Percentiles rank a stretch among this genome's conserved stretches.
Evolutionary conservation across 2,329 filamentous ascomycete genomes (phyloP).

Genomic region (Colletotrichum costaricense): DNA sequence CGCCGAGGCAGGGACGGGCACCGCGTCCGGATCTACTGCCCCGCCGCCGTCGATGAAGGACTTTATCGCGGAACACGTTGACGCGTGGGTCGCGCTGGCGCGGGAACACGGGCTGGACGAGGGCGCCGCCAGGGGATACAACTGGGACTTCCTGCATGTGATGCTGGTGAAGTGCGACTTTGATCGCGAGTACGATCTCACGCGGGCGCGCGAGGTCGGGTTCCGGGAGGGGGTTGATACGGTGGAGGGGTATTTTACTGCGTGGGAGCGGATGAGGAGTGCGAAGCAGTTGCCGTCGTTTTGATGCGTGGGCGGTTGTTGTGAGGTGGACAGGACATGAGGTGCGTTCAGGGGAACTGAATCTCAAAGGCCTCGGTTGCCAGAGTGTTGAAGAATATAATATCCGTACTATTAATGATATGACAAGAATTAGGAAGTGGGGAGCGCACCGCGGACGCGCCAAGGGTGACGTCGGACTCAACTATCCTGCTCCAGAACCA

Average conservation of each 20-base stretch:
- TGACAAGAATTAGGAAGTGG: no score
- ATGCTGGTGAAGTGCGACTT: slow-evolving; percentile 38
- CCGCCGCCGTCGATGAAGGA: background rate
- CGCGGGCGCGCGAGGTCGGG: slow-evolving; percentile 25
- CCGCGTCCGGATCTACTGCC: no score
- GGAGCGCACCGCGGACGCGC: no score
- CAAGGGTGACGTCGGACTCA: no score
- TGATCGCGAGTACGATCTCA: slow-evolving; percentile 37
- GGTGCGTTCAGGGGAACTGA: no score
- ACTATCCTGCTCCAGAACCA: no score
- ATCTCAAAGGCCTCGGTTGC: no score
- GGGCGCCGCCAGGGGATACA: slow-evolving; percentile 3
- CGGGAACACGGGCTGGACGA: slow-evolving; percentile 21
- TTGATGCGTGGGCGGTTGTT: no score
- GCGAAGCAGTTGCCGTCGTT: slow-evolving; percentile 33
- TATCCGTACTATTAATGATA: no score
- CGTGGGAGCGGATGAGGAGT: slow-evolving; percentile 34
- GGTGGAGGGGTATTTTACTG: slow-evolving; percentile 19
- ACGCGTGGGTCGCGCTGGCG: slow-evolving; percentile 27
- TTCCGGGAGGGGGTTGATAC: slow-evolving; percentile 36
- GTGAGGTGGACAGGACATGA: no score
- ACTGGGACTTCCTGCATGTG: slow-evolving; percentile 24
- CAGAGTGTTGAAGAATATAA: no score
- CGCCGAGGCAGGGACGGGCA: background rate
- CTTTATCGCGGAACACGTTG: slow-evolving; percentile 29